phyloP scores from a whole-genome alignment of 164 flowering plant genomes.

The Vitis rotundifolia region DNA sequence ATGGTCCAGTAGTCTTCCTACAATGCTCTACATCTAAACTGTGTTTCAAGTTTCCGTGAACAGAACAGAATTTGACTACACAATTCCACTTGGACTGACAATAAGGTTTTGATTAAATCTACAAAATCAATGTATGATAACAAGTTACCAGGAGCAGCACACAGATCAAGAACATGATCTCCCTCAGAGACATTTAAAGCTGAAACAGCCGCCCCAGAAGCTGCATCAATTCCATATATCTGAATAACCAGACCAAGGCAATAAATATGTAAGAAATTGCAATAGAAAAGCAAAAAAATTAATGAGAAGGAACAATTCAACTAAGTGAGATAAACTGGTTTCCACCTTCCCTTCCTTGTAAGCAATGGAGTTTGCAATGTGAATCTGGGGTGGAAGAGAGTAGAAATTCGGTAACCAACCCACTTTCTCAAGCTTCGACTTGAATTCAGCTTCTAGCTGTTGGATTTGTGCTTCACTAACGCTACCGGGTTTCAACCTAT shows the following conservation, averaged over 20 bases:
- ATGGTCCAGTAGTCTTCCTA: too few relatives aligned
- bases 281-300: background rate
- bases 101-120: too few relatives aligned
- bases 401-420: slow-evolving; percentile 71
- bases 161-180: slow-evolving; percentile 93
- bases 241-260: slow-evolving; percentile 18
- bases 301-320: background rate
- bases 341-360: slow-evolving; percentile 79
- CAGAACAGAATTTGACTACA: too few relatives aligned
- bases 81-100: too few relatives aligned
- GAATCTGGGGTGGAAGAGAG: slow-evolving; percentile 61
- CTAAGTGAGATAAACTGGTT: background rate
- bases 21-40: too few relatives aligned
- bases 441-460: slow-evolving; percentile 67
- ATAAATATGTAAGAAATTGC: background rate
- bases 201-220: slow-evolving; percentile 93
- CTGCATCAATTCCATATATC: slow-evolving; percentile 97
- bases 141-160: slow-evolving; percentile 90
- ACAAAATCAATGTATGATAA: too few relatives aligned
- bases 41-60: too few relatives aligned
- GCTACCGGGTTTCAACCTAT: slow-evolving; percentile 70
- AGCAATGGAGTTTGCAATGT: slow-evolving; percentile 64
- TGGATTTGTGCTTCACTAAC: slow-evolving; percentile 43
- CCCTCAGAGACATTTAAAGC: slow-evolving; percentile 67
- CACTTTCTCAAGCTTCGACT: slow-evolving; percentile 58